These are phyloP conservation scores for Phlegmacium glaucopus DNA, from an alignment of 768 basidiomycete genomes.

Conservation along the genomic window DNA sequence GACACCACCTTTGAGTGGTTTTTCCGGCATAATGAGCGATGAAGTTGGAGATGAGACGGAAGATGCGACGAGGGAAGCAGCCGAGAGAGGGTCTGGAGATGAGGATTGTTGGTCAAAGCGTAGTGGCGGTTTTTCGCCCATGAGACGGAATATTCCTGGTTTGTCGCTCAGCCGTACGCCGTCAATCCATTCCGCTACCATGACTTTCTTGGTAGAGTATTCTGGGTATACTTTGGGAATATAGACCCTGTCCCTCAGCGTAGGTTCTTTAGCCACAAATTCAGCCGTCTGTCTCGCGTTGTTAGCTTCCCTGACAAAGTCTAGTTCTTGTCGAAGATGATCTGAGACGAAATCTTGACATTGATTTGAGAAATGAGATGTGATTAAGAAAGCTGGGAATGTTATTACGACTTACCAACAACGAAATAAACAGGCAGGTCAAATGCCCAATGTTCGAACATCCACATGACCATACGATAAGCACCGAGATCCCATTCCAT, in stretches of 20 bases:
- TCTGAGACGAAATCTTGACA: slow-evolving; percentile 69
- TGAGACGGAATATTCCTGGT: slow-evolving; percentile 49
- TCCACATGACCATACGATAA: slow-evolving; percentile 73
- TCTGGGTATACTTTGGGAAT: slow-evolving; percentile 75
- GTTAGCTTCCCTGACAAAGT: slow-evolving; percentile 75
- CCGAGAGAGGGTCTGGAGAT: slow-evolving; percentile 4
- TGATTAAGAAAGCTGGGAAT: neutral
- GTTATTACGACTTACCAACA: slow-evolving; percentile 65
- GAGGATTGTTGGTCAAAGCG: slow-evolving; percentile 1
- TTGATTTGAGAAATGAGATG: neutral
- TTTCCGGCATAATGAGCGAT: slow-evolving; percentile 24
- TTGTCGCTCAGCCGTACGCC: slow-evolving; percentile 71
- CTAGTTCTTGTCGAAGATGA: slow-evolving; percentile 80
- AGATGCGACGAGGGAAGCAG: slow-evolving; percentile 5
- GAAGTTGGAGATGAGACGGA: slow-evolving; percentile 13
- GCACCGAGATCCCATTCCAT: slow-evolving; percentile 80
- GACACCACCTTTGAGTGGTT: slow-evolving; percentile 57
- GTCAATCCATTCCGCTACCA: slow-evolving; percentile 85
- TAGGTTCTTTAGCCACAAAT: slow-evolving; percentile 68
- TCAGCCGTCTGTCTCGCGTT: slow-evolving; percentile 72
- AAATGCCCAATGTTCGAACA: slow-evolving; percentile 77
- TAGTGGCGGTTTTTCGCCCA: slow-evolving; percentile 42
- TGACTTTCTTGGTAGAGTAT: slow-evolving; percentile 71
- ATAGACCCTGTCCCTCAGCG: slow-evolving; percentile 65
- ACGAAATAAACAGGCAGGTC: slow-evolving; percentile 82